Evolutionary conservation across 2,329 filamentous ascomycete genomes (phyloP), one percentile per base, ranked within the genome.

Genomic region (Nemania sp.): DNA sequence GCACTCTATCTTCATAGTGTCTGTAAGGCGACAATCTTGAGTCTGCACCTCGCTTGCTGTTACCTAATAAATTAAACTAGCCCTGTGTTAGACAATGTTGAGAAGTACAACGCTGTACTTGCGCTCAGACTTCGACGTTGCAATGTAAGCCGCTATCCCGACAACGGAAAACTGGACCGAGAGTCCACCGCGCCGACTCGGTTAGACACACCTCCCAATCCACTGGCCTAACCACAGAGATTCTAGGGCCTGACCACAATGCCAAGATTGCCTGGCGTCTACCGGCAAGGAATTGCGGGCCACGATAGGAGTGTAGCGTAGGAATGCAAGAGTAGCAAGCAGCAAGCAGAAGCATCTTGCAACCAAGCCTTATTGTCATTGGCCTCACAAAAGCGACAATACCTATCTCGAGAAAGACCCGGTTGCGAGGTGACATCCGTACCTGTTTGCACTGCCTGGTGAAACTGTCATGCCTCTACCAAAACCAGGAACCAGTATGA

Each of bases 141-240:
- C 55, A 57, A 33, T 42, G 51, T 33, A 44, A 55, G 55, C 55
- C 55, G 55, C 46, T 54, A 49, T 54, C 55, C 55, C 55, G 55
- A 49, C 55, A 54, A 47, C 55, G 51, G 55, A 41, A 52, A 54
- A 41, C 39, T 57, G 55, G 52, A 43, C 55, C 55, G 55, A 48
- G 51, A 57, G 47, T 37, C 55, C 55, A 54, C 42, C 55, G 23
- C 55, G 23, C 43, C 37, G 36, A 41, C 41, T 52, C 49, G 45
- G 22, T 20, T 33, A 48, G 24, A 39, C 28, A 44, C 17, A 42
- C 36, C 20, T 15, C n/a, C n/a, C n/a, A n/a, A n/a, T n/a, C n/a
- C n/a, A n/a, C n/a, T n/a, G n/a, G n/a, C n/a, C n/a, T 5, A 19
- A 36, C 33, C 33, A 15, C 14, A 41, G 14, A 26, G 37, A 41